Percentiles rank a stretch among this genome's conserved stretches.
phyloP scores from a whole-genome alignment of 1,139 yeast species.

The Kurtzmaniella quercitrusa region DNA sequence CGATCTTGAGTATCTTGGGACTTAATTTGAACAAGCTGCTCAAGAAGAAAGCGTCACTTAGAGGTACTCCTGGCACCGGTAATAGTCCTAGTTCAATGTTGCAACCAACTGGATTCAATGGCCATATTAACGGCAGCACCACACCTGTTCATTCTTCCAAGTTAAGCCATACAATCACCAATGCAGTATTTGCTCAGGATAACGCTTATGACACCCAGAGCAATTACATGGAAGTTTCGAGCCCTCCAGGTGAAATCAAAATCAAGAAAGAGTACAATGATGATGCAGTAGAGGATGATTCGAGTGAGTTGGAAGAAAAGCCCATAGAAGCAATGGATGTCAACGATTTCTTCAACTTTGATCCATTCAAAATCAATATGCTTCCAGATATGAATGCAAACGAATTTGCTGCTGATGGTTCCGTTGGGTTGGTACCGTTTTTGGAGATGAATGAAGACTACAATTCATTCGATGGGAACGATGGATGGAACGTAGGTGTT shows the following conservation, averaged over 20 bases:
- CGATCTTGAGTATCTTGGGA: slow-evolving; percentile 51
- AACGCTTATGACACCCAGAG: background rate
- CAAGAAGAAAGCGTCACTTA: slow-evolving; percentile 15
- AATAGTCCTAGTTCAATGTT: background rate
- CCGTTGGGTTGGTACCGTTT: slow-evolving; percentile 59
- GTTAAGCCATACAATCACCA: background rate
- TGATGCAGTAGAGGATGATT: background rate
- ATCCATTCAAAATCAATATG: slow-evolving; percentile 36
- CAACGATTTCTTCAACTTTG: slow-evolving; percentile 33
- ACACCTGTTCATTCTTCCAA: slow-evolving; percentile 3
- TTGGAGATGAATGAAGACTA: slow-evolving; percentile 25
- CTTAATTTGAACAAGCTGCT: slow-evolving; percentile 19
- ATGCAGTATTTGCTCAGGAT: background rate
- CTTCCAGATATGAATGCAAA: slow-evolving; percentile 36
- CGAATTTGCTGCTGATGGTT: slow-evolving; percentile 68
- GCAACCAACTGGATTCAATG: background rate
- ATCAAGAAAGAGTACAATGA: background rate
- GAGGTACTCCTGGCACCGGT: background rate
- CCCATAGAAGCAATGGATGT: slow-evolving; percentile 9
- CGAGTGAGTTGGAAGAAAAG: background rate
- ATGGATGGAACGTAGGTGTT: background rate
- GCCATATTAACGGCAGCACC: background rate
- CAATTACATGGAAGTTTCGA: background rate
- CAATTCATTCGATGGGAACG: background rate
- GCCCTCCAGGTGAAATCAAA: background rate